Percentiles rank a stretch among this genome's conserved stretches.
These are phyloP conservation scores for Aureobasidium leucospermi DNA, from an alignment of 2,329 filamentous ascomycete species.

Conservation along the genomic window DNA sequence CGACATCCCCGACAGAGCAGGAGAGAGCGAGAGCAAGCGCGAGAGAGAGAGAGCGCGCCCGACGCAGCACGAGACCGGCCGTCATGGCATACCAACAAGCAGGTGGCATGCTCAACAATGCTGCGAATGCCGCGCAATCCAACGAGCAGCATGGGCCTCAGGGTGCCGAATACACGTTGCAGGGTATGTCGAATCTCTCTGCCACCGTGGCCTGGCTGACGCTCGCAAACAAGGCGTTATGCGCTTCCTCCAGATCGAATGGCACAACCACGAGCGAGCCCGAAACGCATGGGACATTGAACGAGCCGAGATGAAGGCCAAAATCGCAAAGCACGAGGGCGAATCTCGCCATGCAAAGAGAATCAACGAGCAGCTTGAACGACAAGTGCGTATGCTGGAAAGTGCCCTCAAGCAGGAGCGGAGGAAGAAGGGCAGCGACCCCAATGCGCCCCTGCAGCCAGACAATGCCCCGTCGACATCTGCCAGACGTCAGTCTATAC, in stretches of 20 bases:
- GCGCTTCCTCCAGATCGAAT: conserved; percentile 98
- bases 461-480: conserved; percentile 14
- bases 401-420: conserved; percentile 79
- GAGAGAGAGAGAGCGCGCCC: neutral
- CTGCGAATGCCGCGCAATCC: conserved; percentile 44
- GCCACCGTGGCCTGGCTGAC: neutral
- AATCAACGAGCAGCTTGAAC: conserved; percentile 79
- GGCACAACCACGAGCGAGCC: conserved; percentile 96
- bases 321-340: conserved; percentile 90
- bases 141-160: conserved; percentile 44
- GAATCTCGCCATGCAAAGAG: conserved; percentile 80
- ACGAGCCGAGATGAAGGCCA: conserved; percentile 95
- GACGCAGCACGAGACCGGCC: conserved; percentile 10
- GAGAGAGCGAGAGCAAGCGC: neutral
- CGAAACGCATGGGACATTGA: conserved; percentile 99
- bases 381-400: conserved; percentile 85
- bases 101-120: conserved; percentile 45
- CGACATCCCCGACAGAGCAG: neutral
- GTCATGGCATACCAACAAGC: conserved; percentile 66
- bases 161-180: conserved; percentile 65
- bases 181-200: conserved; percentile 42
- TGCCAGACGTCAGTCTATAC: conserved; percentile 23
- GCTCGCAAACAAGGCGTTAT: conserved; percentile 66
- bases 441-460: conserved; percentile 1
- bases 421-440: conserved; percentile 46